These are phyloP conservation scores for Graphium sp. DNA, from an alignment of 2,329 filamentous ascomycete genomes.

Conservation along the genomic window DNA sequence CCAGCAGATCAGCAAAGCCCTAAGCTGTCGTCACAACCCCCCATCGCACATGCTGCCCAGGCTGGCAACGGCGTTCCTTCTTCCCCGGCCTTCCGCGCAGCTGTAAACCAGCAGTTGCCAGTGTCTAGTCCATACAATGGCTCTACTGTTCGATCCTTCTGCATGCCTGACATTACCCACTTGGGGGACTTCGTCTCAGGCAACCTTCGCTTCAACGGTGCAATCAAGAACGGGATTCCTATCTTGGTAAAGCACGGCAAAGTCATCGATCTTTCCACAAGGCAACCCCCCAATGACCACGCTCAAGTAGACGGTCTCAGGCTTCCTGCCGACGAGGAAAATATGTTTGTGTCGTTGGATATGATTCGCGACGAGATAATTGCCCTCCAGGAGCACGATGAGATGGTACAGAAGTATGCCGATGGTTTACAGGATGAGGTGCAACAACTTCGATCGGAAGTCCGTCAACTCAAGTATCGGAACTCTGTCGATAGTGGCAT, in stretches of 20 bases:
- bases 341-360: constrained; percentile 43
- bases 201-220: constrained; percentile 30
- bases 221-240: constrained; percentile 33
- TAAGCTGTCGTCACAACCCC: too few relatives aligned
- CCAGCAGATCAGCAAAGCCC: too few relatives aligned
- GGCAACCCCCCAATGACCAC: constrained; percentile 19
- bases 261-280: constrained; percentile 24
- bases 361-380: constrained; percentile 42
- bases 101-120: constrained; percentile 3
- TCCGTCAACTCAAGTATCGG: constrained; percentile 23
- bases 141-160: constrained; percentile 32
- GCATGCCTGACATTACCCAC: constrained; percentile 34
- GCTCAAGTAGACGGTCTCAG: constrained; percentile 31
- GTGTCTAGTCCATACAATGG: constrained; percentile 17
- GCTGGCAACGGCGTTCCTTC: neutral
- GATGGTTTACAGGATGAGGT: constrained; percentile 34
- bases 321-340: constrained; percentile 34
- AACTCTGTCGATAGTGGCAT: constrained; percentile 22
- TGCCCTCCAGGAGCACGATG: constrained; percentile 37
- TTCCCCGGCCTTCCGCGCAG: constrained; percentile 1
- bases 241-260: constrained; percentile 37
- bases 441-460: constrained; percentile 28
- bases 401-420: constrained; percentile 35
- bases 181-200: constrained; percentile 41
- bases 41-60: too few relatives aligned